Evolutionary conservation across 2,329 filamentous ascomycete genomes (phyloP).

Genomic region (Penicillium sp.): DNA sequence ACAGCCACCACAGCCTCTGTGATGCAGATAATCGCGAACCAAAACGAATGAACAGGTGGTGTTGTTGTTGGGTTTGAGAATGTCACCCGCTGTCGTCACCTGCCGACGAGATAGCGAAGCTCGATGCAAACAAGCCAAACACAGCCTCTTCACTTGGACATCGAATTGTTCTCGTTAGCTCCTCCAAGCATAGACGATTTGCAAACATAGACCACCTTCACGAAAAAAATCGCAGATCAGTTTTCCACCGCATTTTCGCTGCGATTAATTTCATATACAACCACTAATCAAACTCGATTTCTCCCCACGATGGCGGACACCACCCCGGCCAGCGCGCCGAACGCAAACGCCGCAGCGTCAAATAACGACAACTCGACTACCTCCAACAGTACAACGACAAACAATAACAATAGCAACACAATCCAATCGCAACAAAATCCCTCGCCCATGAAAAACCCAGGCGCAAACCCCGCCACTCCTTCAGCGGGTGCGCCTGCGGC

Average conservation of each 20-base stretch:
- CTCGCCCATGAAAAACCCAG: conserved; percentile 9
- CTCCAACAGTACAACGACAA: conserved; percentile 12
- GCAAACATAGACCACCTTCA: background rate
- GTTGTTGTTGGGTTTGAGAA: background rate
- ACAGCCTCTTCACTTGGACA: background rate
- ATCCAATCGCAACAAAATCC: background rate
- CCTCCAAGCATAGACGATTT: background rate
- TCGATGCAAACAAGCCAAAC: conserved; percentile 36
- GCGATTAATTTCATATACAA: background rate
- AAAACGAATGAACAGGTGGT: background rate
- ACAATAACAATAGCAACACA: background rate
- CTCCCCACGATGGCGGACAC: background rate
- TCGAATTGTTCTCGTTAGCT: background rate
- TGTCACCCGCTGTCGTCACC: background rate
- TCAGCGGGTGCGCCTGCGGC: conserved; percentile 16
- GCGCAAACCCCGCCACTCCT: conserved; percentile 11
- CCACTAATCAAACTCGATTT: background rate
- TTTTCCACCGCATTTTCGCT: background rate
- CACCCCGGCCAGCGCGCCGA: conserved; percentile 10
- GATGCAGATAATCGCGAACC: background rate
- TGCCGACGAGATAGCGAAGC: conserved; percentile 2
- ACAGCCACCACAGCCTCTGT: background rate
- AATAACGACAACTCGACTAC: conserved; percentile 12
- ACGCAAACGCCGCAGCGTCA: background rate
- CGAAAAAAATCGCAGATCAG: background rate